Conservation (phyloP, 208 protist species). For the Wallacemonas sp. region DNA sequence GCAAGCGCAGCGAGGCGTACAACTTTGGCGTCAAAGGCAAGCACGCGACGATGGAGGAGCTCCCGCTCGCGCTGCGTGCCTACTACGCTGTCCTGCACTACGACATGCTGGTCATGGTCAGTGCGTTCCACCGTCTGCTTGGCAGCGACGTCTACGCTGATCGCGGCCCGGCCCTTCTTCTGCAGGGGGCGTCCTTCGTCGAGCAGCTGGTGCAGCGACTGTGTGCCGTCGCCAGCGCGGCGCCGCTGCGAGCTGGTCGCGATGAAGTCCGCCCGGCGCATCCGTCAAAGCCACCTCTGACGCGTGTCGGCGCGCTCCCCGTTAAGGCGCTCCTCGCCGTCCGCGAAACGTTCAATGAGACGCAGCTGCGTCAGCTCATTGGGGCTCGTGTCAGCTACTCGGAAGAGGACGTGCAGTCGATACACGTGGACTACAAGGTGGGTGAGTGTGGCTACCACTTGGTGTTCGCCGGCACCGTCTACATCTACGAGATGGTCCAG, state of each 20-base stretch:
- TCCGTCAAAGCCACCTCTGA: neutral
- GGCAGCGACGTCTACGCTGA: constrained; percentile 35
- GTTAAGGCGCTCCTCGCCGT: constrained; percentile 27
- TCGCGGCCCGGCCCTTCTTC: constrained; percentile 14
- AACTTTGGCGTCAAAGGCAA: neutral
- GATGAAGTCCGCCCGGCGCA: constrained; percentile 5
- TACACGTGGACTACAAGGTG: constrained; percentile 30
- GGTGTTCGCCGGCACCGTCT: constrained; percentile 52
- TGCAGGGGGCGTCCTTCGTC: constrained; percentile 22
- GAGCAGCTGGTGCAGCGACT: constrained; percentile 32
- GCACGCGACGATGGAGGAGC: constrained; percentile 20
- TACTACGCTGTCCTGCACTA: constrained; percentile 58
- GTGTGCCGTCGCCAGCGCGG: neutral
- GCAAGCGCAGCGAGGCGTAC: neutral
- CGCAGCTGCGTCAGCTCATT: constrained; percentile 28
- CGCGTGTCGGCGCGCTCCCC: constrained; percentile 13
- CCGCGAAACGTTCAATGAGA: constrained; percentile 15
- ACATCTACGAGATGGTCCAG: constrained; percentile 72
- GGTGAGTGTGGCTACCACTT: constrained; percentile 49
- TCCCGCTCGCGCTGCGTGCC: constrained; percentile 50
- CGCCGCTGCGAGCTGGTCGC: neutral
- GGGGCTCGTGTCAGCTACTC: constrained; percentile 27
- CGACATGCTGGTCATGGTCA: constrained; percentile 38
- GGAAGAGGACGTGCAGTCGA: constrained; percentile 7
- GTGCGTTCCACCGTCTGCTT: constrained; percentile 42